A percentile compares a stretch with the other conserved stretches of the same genome.
Evolutionary conservation across 441 rosid genomes (phyloP).

Genomic region (Rhodomyrtus psidioides): DNA sequence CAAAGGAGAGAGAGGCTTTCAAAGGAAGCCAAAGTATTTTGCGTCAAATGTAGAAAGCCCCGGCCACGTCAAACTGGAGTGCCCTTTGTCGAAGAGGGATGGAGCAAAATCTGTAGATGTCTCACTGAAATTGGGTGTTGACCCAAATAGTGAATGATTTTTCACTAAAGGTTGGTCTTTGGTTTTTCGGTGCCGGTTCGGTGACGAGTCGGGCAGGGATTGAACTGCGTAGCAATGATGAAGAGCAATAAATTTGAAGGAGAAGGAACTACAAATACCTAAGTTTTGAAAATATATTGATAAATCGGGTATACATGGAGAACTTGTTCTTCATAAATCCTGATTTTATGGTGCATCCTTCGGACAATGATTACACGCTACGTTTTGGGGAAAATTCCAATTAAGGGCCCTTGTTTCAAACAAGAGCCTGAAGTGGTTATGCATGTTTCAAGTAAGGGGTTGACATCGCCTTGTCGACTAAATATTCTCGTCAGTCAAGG

Average conservation of each 20-base stretch:
- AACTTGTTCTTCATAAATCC: not conserved
- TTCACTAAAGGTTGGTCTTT: not conserved
- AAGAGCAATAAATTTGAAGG: not conserved
- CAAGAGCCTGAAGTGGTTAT: too few relatives aligned
- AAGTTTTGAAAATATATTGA: not conserved
- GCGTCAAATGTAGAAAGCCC: not conserved
- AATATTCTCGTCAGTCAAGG: too few relatives aligned
- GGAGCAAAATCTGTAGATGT: not conserved
- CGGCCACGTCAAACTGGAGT: not conserved
- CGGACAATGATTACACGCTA: not conserved
- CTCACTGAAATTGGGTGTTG: not conserved
- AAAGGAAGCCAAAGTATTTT: not conserved
- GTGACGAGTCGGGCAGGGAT: not conserved
- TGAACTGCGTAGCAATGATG: not conserved
- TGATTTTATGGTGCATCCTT: not conserved
- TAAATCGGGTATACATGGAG: not conserved
- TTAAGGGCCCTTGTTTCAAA: too few relatives aligned
- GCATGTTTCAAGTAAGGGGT: too few relatives aligned
- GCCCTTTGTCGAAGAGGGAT: not conserved
- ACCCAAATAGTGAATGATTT: not conserved
- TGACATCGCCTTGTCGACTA: too few relatives aligned
- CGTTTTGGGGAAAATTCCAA: not conserved
- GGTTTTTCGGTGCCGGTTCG: not conserved
- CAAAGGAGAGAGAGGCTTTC: not conserved
- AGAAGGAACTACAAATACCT: not conserved